phyloP scores from a whole-genome alignment of 192 early-diverging fungal genomes.

The Coemansia sp. region DNA sequence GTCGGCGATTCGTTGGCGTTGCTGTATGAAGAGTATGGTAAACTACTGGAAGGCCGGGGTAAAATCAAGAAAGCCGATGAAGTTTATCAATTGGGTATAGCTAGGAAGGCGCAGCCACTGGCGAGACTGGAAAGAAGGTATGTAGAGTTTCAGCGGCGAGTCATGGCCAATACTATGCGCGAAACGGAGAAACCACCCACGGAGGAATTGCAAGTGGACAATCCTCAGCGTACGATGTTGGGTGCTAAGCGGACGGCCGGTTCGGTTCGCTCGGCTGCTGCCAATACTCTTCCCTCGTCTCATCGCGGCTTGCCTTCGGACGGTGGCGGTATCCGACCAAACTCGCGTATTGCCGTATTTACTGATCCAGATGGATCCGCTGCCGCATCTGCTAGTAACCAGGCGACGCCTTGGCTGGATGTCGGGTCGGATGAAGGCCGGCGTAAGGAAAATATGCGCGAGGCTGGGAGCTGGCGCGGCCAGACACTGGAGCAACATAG shows the following conservation, averaged over 20 bases:
- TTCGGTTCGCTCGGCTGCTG: slow-evolving; percentile 27
- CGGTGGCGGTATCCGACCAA: slow-evolving; percentile 10
- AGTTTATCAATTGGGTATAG: slow-evolving; percentile 66
- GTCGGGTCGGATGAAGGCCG: slow-evolving; percentile 61
- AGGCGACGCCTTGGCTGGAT: slow-evolving; percentile 57
- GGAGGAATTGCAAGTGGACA: neutral
- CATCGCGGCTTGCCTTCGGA: slow-evolving; percentile 19
- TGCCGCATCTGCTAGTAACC: neutral
- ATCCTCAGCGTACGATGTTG: slow-evolving; percentile 31
- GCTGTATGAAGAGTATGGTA: slow-evolving; percentile 81
- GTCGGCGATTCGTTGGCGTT: slow-evolving; percentile 68
- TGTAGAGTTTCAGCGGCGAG: slow-evolving; percentile 61
- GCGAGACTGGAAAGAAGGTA: slow-evolving; percentile 62
- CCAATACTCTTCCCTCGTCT: slow-evolving; percentile 36
- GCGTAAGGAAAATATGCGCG: slow-evolving; percentile 71
- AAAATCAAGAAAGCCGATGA: slow-evolving; percentile 62
- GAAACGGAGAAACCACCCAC: slow-evolving; percentile 3
- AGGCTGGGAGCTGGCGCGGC: slow-evolving; percentile 64
- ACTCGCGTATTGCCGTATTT: slow-evolving; percentile 47
- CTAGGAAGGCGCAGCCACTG: slow-evolving; percentile 69
- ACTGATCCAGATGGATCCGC: slow-evolving; percentile 25
- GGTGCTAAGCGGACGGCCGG: slow-evolving; percentile 27
- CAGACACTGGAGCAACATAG: slow-evolving; percentile 59
- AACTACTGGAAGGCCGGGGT: slow-evolving; percentile 57
- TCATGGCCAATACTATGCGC: slow-evolving; percentile 33